phyloP scores from a whole-genome alignment of 2,329 filamentous ascomycete genomes.

The Pseudogymnoascus sp. region DNA sequence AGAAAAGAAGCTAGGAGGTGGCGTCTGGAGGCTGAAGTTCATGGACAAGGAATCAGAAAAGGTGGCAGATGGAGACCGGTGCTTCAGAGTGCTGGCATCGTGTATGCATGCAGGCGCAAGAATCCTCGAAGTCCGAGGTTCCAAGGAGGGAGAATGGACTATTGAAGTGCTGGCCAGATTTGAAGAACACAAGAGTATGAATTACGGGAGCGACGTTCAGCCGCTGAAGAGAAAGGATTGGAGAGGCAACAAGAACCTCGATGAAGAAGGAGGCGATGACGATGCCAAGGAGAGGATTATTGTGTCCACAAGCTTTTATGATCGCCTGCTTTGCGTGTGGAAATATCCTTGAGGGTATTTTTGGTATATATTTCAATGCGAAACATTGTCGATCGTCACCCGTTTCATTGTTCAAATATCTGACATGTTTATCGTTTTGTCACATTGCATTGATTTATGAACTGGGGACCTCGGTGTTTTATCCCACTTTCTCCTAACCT shows the following conservation, averaged over 20 bases:
- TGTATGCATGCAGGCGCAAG: conserved; percentile 88
- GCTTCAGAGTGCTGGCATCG: conserved; percentile 61
- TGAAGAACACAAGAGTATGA: conserved; percentile 88
- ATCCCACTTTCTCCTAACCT: neutral
- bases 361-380: neutral
- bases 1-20: conserved; percentile 61
- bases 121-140: conserved; percentile 44
- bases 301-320: conserved; percentile 71
- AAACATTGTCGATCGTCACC: neutral
- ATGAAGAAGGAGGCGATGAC: conserved; percentile 5
- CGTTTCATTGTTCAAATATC: neutral
- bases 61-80: conserved; percentile 15
- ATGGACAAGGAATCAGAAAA: conserved; percentile 30
- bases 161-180: conserved; percentile 64
- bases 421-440: neutral
- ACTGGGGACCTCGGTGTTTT: neutral
- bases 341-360: conserved; percentile 19
- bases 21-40: conserved; percentile 78
- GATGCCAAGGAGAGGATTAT: neutral
- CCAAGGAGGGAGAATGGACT: conserved; percentile 40
- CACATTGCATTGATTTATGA: neutral
- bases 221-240: conserved; percentile 26
- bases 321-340: conserved; percentile 64
- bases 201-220: conserved; percentile 74
- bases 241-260: conserved; percentile 14